Conservation (phyloP, 1,284 basidiomycete species). For the Cutaneotrichosporon cutaneum region DNA sequence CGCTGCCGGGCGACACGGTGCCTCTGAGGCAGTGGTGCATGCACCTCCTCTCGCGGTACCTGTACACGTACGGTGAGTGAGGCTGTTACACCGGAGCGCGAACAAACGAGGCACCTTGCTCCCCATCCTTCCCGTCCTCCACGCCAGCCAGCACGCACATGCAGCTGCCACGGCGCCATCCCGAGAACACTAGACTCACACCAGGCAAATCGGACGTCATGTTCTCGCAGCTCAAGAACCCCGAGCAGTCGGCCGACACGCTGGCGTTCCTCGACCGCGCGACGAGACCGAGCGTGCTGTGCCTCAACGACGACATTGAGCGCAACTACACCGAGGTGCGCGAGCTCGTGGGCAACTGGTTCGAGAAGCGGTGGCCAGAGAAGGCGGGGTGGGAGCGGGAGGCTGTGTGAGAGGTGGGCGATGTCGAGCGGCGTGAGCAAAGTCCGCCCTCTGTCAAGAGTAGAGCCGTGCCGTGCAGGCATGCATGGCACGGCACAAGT, state of each 20-base stretch:
- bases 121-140: too few relatives aligned
- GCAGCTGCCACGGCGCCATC: too few relatives aligned
- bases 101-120: too few relatives aligned
- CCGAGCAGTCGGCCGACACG: slow-evolving; percentile 30
- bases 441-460: too few relatives aligned
- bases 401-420: too few relatives aligned
- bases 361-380: slow-evolving; percentile 42
- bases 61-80: slow-evolving; percentile 48
- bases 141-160: too few relatives aligned
- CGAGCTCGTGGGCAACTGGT: slow-evolving; percentile 41
- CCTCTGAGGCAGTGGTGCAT: slow-evolving; percentile 54
- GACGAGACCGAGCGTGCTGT: slow-evolving; percentile 35
- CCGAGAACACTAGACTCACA: neutral
- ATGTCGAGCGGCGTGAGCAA: too few relatives aligned
- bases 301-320: slow-evolving; percentile 50
- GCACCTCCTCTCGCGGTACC: slow-evolving; percentile 56
- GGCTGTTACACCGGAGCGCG: too few relatives aligned
- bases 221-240: slow-evolving; percentile 46
- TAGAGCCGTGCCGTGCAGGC: too few relatives aligned
- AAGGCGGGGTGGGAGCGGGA: slow-evolving; percentile 42
- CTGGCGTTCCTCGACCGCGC: slow-evolving; percentile 36
- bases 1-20: slow-evolving; percentile 38
- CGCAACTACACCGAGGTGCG: slow-evolving; percentile 36
- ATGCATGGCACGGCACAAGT: too few relatives aligned
- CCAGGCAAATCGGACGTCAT: slow-evolving; percentile 7